Evolutionary conservation across 2,329 filamentous ascomycete species (phyloP), one percentile per base, ranked within the genome.

Genomic region (Apiospora malaysiana): DNA sequence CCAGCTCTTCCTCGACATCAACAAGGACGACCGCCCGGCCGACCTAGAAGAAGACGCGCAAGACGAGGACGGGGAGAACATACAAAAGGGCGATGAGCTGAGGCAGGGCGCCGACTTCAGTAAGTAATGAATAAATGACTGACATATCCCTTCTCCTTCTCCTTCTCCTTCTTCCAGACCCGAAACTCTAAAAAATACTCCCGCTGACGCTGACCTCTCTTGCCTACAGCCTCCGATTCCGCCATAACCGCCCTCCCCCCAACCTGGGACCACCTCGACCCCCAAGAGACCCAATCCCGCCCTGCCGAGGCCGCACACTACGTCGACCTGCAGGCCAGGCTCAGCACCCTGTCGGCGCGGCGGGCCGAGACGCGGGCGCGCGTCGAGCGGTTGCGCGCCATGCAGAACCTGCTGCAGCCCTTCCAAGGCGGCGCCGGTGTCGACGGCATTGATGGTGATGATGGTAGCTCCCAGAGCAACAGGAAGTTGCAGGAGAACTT

Each of bases 401-500:
- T 92, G 59, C 83, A 85, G 40, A 79, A 79, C 14, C 77, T 89
- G 4, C 79, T 93, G 2, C 82, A 82, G 45, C 88, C 88, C 0
- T 85, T 91, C 65, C 68, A n/a, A n/a, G n/a, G n/a, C n/a, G n/a
- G 70, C 0, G 46, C 73, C 21, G 76, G 70, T n/a, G 76, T 77
- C 4, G 70, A 69, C 10, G 72, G 56, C n/a, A n/a, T n/a, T 70
- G 78, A 78, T 21, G 75, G 77, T n/a, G 75, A 79, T 1, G 80
- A 81, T 45, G 80, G 76, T 74, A n/a, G n/a, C n/a, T 14, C 42
- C 42, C 81, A 40, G 2, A 74, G 73, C 80, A 81, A 73, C 80
- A 81, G 9, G 81, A 59, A 12, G 9, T 1, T 92, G 8, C 92
- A 94, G 78, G 86, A 89, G 71, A 93, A 93, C 77, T 79, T 94